These are phyloP conservation scores for Botryotinia narcissicola DNA, from an alignment of 2,329 filamentous ascomycete species.

Conservation along the genomic window DNA sequence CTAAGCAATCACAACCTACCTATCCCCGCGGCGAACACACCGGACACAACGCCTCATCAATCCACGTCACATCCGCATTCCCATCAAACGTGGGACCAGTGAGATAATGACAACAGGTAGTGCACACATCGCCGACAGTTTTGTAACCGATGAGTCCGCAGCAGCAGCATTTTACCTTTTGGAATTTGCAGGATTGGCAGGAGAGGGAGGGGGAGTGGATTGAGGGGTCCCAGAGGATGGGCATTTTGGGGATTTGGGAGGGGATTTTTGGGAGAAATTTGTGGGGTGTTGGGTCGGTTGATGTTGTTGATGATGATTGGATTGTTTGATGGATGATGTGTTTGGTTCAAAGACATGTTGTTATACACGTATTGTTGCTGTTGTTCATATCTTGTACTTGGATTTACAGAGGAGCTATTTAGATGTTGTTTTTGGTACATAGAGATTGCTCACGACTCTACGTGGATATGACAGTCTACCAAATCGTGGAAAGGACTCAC, in stretches of 20 bases:
- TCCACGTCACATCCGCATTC: neutral
- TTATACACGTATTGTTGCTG: neutral
- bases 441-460: neutral
- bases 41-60: neutral
- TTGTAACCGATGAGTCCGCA: neutral
- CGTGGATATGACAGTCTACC: neutral
- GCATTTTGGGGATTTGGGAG: neutral
- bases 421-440: neutral
- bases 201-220: neutral
- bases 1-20: neutral
- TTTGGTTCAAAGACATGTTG: neutral
- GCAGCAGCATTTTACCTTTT: neutral
- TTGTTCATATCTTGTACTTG: neutral
- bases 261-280: neutral
- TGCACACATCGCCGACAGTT: neutral
- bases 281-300: neutral
- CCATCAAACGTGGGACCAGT: neutral
- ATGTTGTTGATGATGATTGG: too few relatives aligned
- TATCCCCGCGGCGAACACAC: neutral
- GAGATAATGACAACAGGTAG: neutral
- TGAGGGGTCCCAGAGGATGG: neutral
- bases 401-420: neutral
- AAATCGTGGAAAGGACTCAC: rapidly evolving
- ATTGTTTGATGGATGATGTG: neutral
- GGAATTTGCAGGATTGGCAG: neutral